Conservation (phyloP, 1,284 basidiomycete genomes). For the Neolentinus lepideus region DNA sequence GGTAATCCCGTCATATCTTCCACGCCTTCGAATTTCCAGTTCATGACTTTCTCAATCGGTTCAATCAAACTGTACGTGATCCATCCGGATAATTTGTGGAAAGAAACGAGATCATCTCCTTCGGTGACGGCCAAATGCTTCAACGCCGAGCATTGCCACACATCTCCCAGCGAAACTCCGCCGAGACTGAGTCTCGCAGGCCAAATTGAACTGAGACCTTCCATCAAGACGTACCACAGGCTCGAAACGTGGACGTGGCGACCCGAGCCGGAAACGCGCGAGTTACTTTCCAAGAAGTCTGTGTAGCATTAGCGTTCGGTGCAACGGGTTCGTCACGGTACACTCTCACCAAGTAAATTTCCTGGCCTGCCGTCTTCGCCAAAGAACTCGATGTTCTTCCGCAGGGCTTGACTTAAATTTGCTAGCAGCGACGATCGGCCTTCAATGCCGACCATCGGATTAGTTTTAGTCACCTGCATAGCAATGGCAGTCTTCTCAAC, state of each 20-base stretch:
- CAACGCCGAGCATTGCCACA: conserved; percentile 77
- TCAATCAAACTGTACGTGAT: conserved; percentile 84
- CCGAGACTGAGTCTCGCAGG: conserved; percentile 70
- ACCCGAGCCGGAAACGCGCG: conserved; percentile 30
- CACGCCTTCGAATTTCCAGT: conserved; percentile 71
- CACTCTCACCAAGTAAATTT: conserved; percentile 62
- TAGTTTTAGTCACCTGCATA: conserved; percentile 76
- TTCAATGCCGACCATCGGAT: conserved; percentile 89
- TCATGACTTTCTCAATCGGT: conserved; percentile 68
- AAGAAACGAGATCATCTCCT: conserved; percentile 77
- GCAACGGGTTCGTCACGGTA: background rate
- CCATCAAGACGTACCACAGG: conserved; percentile 81
- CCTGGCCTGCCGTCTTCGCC: conserved; percentile 71
- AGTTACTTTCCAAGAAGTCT: conserved; percentile 69
- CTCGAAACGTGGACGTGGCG: conserved; percentile 53
- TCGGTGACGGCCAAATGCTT: conserved; percentile 27
- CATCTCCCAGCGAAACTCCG: conserved; percentile 76
- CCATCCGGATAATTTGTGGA: conserved; percentile 96
- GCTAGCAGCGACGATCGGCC: conserved; percentile 77
- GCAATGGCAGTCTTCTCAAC: conserved; percentile 54
- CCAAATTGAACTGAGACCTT: conserved; percentile 86
- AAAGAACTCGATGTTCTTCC: conserved; percentile 58
- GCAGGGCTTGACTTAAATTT: conserved; percentile 68
- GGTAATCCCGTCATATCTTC: conserved; percentile 82
- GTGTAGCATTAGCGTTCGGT: conserved; percentile 1